These are phyloP conservation scores for Glebionis coronaria DNA, from an alignment of 129 eudicot species.

Conservation along the genomic window DNA sequence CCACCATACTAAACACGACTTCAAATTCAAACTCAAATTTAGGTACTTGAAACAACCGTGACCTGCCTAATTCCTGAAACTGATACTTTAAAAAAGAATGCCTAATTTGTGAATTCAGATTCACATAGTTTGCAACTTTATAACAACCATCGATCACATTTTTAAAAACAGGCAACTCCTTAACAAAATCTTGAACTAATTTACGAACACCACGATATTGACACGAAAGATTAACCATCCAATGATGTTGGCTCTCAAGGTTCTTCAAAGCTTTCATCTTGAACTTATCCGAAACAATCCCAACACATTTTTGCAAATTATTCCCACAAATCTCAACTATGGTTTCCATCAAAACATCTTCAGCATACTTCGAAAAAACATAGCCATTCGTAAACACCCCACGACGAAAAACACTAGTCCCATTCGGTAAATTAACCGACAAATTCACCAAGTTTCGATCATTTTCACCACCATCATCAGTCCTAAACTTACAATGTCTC, in stretches of 20 bases:
- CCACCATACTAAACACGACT: constrained; percentile 47
- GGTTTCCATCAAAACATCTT: constrained; percentile 78
- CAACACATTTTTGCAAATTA: constrained; percentile 65
- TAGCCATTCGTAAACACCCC: constrained; percentile 70
- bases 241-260: constrained; percentile 72
- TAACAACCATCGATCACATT: constrained; percentile 59
- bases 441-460: constrained; percentile 49
- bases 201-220: constrained; percentile 64
- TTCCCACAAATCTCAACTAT: constrained; percentile 66
- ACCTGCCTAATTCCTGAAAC: constrained; percentile 63
- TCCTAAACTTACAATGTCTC: constrained; percentile 31
- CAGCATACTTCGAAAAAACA: constrained; percentile 65
- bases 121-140: constrained; percentile 63
- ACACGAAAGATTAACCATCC: constrained; percentile 86
- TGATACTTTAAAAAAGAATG: constrained; percentile 63
- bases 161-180: constrained; percentile 74
- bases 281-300: constrained; percentile 81
- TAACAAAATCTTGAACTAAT: constrained; percentile 68
- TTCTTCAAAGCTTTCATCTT: constrained; percentile 71
- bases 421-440: constrained; percentile 79
- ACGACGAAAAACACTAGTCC: constrained; percentile 64
- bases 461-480: constrained; percentile 34
- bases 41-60: constrained; percentile 57
- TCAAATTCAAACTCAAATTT: constrained; percentile 40
- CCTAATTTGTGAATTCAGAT: constrained; percentile 48